phyloP scores from a whole-genome alignment of 331 rosid genomes.

The Stylosanthes scabra region DNA sequence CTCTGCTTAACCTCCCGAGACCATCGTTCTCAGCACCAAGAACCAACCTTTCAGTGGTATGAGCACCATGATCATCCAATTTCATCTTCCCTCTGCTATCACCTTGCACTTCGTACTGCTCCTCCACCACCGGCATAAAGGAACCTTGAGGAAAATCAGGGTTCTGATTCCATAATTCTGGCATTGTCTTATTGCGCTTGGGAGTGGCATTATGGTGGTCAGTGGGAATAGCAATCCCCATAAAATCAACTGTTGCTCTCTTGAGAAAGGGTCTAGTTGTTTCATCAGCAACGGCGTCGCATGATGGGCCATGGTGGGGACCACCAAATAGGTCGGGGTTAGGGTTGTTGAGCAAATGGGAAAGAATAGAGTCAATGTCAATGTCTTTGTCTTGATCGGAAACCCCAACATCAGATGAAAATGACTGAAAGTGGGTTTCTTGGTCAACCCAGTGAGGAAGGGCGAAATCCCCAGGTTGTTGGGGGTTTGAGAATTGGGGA shows the following conservation, averaged over 20 bases:
- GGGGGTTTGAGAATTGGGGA: not conserved
- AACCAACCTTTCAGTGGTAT: not conserved
- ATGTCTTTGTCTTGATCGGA: slow-evolving; percentile 10
- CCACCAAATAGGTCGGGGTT: not conserved
- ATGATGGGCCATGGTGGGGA: not conserved
- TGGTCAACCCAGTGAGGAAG: not conserved
- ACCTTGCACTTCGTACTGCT: slow-evolving; percentile 14
- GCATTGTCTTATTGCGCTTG: slow-evolving; percentile 10
- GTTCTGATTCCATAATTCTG: not conserved
- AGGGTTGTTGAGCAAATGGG: not conserved
- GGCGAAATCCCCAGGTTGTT: not conserved
- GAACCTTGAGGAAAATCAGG: not conserved
- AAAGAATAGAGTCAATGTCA: not conserved
- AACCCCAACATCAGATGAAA: slow-evolving; percentile 15
- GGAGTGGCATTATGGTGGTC: slow-evolving; percentile 28
- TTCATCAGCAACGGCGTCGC: not conserved
- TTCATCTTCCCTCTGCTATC: slow-evolving; percentile 41
- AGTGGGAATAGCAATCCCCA: not conserved
- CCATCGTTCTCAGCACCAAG: not conserved
- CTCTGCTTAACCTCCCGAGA: slow-evolving; percentile 34
- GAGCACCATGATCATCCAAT: not conserved
- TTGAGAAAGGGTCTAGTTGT: slow-evolving; percentile 27
- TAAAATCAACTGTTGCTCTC: slow-evolving; percentile 17
- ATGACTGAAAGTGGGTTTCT: not conserved
- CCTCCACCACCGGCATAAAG: not conserved